phyloP scores from a whole-genome alignment of 2,329 filamentous ascomycete species.

The Ophiostoma perfectum region DNA sequence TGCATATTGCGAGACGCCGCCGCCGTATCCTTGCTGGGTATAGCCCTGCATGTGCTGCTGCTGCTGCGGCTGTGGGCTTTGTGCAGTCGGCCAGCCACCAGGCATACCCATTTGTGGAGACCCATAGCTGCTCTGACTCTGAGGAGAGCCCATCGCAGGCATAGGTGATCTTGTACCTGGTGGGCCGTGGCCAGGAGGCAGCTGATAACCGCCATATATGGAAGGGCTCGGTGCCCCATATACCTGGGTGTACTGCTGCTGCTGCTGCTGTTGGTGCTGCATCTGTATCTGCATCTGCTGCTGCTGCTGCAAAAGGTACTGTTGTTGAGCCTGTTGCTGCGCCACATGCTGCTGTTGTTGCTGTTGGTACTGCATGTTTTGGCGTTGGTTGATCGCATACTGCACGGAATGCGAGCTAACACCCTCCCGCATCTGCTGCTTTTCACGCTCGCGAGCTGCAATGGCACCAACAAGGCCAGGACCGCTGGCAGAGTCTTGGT shows the following conservation, averaged over 20 bases:
- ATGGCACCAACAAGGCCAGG: constrained; percentile 71
- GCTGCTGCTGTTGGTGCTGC: constrained; percentile 29
- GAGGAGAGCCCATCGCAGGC: not conserved
- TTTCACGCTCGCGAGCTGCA: constrained; percentile 73
- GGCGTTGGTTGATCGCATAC: constrained; percentile 64
- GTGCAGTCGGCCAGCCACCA: constrained; percentile 17
- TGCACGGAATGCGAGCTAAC: constrained; percentile 66
- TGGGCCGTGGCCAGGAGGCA: constrained; percentile 25
- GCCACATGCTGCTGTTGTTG: constrained; percentile 33
- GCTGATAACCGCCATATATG: constrained; percentile 25
- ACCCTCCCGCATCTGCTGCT: constrained; percentile 62
- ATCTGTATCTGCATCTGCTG: constrained; percentile 30
- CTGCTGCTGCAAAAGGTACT: constrained; percentile 29
- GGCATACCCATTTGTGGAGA: constrained; percentile 25
- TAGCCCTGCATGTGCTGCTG: constrained; percentile 9
- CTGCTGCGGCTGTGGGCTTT: constrained; percentile 22
- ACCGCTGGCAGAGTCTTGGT: constrained; percentile 47
- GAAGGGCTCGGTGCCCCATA: constrained; percentile 19
- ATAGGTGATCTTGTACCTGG: constrained; percentile 9
- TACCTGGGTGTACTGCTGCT: constrained; percentile 29
- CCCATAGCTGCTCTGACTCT: constrained; percentile 20
- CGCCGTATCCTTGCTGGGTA: not conserved
- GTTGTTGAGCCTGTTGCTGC: constrained; percentile 30
- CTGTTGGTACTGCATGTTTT: constrained; percentile 39
- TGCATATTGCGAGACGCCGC: constrained; percentile 13